Conservation (phyloP, 2,329 filamentous ascomycete genomes). For the Aspergillus novofumigatus region DNA sequence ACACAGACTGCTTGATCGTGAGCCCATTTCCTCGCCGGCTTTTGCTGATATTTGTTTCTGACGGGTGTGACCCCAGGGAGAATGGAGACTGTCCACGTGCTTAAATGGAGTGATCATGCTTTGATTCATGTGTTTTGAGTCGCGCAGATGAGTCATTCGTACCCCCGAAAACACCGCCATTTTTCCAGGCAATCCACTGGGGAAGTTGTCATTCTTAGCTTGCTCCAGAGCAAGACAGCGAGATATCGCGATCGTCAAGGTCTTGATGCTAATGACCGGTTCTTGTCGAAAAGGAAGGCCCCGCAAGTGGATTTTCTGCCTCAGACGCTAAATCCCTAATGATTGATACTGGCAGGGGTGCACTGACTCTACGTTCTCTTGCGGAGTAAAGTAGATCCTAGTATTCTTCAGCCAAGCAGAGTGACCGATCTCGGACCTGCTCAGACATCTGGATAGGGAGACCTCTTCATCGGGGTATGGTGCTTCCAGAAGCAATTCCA, state of each 20-base stretch:
- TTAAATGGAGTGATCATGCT: background rate
- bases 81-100: background rate
- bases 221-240: background rate
- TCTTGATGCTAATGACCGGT: background rate
- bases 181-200: background rate
- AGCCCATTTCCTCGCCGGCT: background rate
- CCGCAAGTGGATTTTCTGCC: background rate
- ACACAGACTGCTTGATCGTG: background rate
- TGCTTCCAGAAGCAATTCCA: background rate
- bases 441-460: background rate
- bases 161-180: background rate
- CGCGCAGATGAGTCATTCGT: background rate
- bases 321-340: background rate
- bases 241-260: background rate
- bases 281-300: background rate
- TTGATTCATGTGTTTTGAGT: background rate
- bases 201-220: background rate
- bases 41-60: background rate
- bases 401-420: background rate
- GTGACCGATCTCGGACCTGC: background rate
- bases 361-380: background rate
- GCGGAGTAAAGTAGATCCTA: background rate
- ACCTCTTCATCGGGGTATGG: background rate
- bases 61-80: background rate
- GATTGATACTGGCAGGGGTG: background rate